Conservation (phyloP, 192 early-diverging fungal species). For the Phlyctochytrium bullatum region DNA sequence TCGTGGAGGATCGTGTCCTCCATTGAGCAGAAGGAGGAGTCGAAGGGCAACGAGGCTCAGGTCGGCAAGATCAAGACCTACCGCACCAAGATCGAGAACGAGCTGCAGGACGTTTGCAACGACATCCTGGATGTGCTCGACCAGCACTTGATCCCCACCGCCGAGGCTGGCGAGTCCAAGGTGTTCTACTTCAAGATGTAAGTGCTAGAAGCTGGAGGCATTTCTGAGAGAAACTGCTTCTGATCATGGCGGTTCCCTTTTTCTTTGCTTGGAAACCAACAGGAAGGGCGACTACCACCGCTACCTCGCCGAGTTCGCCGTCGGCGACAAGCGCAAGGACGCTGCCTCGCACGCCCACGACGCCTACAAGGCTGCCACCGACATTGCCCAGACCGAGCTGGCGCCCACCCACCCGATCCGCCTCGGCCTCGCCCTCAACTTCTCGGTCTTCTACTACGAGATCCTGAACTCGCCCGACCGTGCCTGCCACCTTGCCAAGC, state of each 20-base stretch:
- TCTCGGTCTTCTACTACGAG: slow-evolving; percentile 99
- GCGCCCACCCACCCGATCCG: slow-evolving; percentile 98
- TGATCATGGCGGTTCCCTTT: neutral
- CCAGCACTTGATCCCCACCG: slow-evolving; percentile 86
- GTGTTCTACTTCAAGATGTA: slow-evolving; percentile 99
- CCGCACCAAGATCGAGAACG: slow-evolving; percentile 90
- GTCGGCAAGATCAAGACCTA: slow-evolving; percentile 93
- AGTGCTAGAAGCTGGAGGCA: too few species aligned
- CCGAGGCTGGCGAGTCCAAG: slow-evolving; percentile 95
- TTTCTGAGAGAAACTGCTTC: neutral
- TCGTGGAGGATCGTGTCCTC: slow-evolving; percentile 99
- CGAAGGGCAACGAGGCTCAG: slow-evolving; percentile 86
- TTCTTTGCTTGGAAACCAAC: slow-evolving; percentile 16
- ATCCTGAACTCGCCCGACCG: slow-evolving; percentile 97
- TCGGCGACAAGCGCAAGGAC: slow-evolving; percentile 78
- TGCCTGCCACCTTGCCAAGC: slow-evolving; percentile 95
- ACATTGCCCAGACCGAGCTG: slow-evolving; percentile 91
- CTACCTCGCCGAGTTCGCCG: slow-evolving; percentile 97
- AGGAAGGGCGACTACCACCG: slow-evolving; percentile 99
- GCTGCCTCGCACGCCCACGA: slow-evolving; percentile 82
- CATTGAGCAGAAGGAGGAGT: slow-evolving; percentile 99
- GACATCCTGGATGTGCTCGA: slow-evolving; percentile 92
- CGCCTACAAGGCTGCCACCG: slow-evolving; percentile 94
- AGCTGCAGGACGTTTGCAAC: slow-evolving; percentile 92
- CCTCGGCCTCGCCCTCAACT: slow-evolving; percentile 96